These are phyloP conservation scores for Chytriomyces hyalinus DNA, from an alignment of 192 early-diverging fungal genomes.

Conservation along the genomic window DNA sequence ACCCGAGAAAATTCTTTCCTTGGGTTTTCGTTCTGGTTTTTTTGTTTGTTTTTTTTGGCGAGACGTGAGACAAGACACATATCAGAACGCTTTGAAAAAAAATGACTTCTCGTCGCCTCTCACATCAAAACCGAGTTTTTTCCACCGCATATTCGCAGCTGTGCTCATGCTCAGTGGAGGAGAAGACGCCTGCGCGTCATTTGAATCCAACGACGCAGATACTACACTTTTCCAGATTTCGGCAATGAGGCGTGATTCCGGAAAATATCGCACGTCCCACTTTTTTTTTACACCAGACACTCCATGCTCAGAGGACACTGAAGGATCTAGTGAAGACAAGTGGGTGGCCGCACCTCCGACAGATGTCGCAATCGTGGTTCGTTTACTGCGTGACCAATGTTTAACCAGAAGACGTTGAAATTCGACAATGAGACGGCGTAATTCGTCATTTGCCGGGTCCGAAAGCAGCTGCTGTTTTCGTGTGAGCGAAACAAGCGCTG, in stretches of 20 bases:
- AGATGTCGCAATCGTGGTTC: no score
- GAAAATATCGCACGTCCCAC: no score
- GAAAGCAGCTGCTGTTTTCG: conserved; percentile 38
- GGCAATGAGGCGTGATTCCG: no score
- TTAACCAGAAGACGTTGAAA: conserved; percentile 67
- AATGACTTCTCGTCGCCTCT: conserved; percentile 8
- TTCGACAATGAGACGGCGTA: conserved; percentile 63
- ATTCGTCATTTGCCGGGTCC: conserved; percentile 57
- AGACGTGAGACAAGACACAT: background rate
- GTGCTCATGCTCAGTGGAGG: no score
- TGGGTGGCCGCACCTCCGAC: no score
- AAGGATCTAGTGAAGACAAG: no score
- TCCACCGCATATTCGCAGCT: conserved; percentile 56
- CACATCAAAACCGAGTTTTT: conserved; percentile 71
- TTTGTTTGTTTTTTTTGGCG: conserved; percentile 31
- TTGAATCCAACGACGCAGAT: no score
- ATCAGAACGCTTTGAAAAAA: background rate
- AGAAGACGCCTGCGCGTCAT: no score
- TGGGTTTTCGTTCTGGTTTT: conserved; percentile 58
- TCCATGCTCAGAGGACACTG: no score
- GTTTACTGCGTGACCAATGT: conserved; percentile 59
- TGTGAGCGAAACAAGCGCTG: conserved; percentile 55
- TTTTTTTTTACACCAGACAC: no score
- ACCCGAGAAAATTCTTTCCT: conserved; percentile 64
- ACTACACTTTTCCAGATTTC: no score